A percentile compares a stretch with the other conserved stretches of the same genome.
phyloP scores from a whole-genome alignment of 1,284 basidiomycete genomes.

The Boletellus deceptivus region DNA sequence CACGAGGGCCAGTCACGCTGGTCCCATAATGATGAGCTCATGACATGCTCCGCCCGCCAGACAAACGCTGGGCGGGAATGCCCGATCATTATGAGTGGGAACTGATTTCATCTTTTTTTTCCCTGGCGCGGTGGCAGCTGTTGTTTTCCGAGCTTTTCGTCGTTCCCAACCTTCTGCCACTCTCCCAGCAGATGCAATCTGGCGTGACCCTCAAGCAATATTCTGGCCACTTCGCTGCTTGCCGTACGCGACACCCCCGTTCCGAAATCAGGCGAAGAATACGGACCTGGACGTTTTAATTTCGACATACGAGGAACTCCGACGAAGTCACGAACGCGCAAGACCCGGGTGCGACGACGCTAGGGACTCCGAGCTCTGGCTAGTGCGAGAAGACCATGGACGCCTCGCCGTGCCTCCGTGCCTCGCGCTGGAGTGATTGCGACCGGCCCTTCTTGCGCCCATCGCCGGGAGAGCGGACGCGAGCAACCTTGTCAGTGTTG shows the following conservation, averaged over 20 bases:
- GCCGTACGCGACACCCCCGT: not conserved
- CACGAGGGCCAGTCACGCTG: no score
- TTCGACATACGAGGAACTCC: not conserved
- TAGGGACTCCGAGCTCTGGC: not conserved
- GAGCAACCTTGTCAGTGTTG: not conserved
- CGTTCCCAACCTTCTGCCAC: not conserved
- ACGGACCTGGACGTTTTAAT: not conserved
- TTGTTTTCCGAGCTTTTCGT: not conserved
- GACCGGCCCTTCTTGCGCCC: not conserved
- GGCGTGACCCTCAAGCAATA: not conserved
- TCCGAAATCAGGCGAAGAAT: not conserved
- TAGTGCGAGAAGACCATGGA: not conserved
- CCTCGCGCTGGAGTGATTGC: not conserved
- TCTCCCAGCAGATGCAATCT: not conserved
- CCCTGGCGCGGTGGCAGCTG: no score
- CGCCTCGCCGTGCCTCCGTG: not conserved
- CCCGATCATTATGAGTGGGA: no score
- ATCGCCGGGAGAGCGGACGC: not conserved
- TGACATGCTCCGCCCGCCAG: no score
- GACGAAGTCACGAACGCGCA: not conserved
- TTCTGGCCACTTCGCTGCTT: not conserved
- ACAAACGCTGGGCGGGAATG: no score
- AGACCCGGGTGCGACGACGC: not conserved
- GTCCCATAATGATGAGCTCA: no score
- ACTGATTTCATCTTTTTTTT: no score